These are phyloP conservation scores for Emergomyces africanus DNA, from an alignment of 2,329 filamentous ascomycete genomes.

Conservation along the genomic window DNA sequence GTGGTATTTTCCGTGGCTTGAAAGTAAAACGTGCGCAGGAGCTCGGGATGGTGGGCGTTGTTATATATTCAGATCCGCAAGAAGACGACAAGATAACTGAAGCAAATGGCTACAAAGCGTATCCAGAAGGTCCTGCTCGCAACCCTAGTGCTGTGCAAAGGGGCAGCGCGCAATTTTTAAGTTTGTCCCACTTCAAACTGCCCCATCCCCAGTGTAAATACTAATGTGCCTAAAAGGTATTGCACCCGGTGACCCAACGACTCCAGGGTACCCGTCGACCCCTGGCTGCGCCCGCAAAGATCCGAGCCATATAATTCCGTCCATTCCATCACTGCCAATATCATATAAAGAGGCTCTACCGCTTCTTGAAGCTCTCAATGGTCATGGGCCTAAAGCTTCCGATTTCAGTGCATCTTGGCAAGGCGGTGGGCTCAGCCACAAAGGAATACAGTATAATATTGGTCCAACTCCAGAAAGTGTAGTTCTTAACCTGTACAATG, in stretches of 20 bases:
- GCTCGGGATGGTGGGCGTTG: slow-evolving; percentile 70
- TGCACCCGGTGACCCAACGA: slow-evolving; percentile 66
- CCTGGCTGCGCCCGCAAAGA: slow-evolving; percentile 70
- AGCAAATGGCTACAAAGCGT: slow-evolving; percentile 62
- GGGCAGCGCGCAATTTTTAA: slow-evolving; percentile 73
- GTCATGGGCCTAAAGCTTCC: slow-evolving; percentile 64
- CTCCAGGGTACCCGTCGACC: slow-evolving; percentile 85
- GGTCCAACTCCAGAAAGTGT: slow-evolving; percentile 65
- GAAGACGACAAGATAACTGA: slow-evolving; percentile 76
- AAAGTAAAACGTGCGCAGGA: slow-evolving; percentile 91
- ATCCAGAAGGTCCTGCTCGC: slow-evolving; percentile 76
- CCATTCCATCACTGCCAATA: slow-evolving; percentile 82
- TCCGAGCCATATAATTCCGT: slow-evolving; percentile 57
- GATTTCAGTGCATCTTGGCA: slow-evolving; percentile 64
- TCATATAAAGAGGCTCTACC: slow-evolving; percentile 80
- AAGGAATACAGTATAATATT: slow-evolving; percentile 73
- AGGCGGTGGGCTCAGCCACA: slow-evolving; percentile 60
- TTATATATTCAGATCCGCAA: slow-evolving; percentile 81
- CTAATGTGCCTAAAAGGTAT: slow-evolving; percentile 32
- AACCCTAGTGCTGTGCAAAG: slow-evolving; percentile 83
- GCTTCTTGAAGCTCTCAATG: slow-evolving; percentile 80
- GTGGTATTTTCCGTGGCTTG: slow-evolving; percentile 72
- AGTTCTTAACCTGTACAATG: slow-evolving; percentile 59
- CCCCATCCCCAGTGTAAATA: slow-evolving; percentile 2
- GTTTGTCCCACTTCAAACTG: slow-evolving; percentile 38